These are phyloP conservation scores for Monosporascus sp. DNA, from an alignment of 2,329 filamentous ascomycete genomes.

Conservation along the genomic window DNA sequence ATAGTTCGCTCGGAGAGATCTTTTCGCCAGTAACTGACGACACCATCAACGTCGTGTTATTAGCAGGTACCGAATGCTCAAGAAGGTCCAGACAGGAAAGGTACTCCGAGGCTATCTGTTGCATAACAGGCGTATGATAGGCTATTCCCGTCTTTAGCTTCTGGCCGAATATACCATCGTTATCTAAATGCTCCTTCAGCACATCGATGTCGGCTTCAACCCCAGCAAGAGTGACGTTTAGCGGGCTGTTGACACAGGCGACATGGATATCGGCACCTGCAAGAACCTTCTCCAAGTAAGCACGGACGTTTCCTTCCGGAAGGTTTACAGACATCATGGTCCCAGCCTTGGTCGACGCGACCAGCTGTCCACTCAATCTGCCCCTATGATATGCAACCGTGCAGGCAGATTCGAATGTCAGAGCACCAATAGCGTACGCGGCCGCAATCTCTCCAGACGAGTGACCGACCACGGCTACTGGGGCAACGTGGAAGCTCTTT, in stretches of 20 bases:
- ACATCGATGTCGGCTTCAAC: conserved; percentile 20
- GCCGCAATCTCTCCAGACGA: no score
- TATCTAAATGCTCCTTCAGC: conserved; percentile 3
- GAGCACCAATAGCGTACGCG: no score
- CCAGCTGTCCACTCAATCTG: no score
- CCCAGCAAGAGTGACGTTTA: conserved; percentile 32
- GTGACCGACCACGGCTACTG: no score
- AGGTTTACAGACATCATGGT: no score
- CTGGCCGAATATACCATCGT: conserved; percentile 13
- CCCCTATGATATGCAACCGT: no score
- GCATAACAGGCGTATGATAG: conserved; percentile 1
- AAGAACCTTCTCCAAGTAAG: no score
- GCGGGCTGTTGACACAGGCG: conserved; percentile 34
- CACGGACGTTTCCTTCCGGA: no score
- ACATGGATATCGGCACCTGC: no score
- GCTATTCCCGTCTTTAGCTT: conserved; percentile 12
- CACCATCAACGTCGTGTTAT: neutral
- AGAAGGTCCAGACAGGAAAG: neutral
- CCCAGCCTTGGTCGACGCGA: no score
- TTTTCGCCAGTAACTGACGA: neutral
- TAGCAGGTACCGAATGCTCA: neutral
- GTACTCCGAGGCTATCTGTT: neutral
- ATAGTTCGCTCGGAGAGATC: neutral
- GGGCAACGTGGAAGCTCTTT: no score
- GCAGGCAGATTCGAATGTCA: no score